Conservation (phyloP, 2,329 filamentous ascomycete genomes). For the Pestalotiopsis sp. region DNA sequence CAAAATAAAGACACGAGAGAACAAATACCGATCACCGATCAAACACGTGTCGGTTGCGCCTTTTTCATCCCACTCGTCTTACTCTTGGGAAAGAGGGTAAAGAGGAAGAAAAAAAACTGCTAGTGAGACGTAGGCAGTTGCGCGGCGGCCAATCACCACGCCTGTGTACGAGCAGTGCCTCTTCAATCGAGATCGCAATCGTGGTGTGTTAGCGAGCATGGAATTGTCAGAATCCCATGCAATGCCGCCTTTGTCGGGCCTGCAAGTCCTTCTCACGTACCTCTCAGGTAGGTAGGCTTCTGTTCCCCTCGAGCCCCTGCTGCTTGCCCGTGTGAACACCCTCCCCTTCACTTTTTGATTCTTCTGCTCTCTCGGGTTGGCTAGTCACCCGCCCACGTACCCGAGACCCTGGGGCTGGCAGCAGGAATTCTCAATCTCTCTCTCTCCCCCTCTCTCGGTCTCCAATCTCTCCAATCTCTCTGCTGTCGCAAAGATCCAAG, state of each 20-base stretch:
- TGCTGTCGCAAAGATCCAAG: neutral
- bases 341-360: neutral
- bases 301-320: neutral
- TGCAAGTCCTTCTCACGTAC: constrained; percentile 26
- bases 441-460: neutral
- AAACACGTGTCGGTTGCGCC: neutral
- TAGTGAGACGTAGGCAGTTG: constrained; percentile 6
- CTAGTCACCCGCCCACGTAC: neutral
- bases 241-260: constrained; percentile 18
- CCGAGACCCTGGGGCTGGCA: neutral
- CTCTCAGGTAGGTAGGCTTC: neutral
- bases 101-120: neutral
- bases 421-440: neutral
- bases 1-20: neutral
- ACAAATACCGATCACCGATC: neutral
- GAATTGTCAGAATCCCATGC: constrained; percentile 34
- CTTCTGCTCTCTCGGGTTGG: neutral
- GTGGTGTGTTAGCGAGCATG: constrained; percentile 22
- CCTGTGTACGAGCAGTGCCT: neutral
- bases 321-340: neutral
- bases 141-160: neutral
- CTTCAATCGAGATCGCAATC: constrained; percentile 27
- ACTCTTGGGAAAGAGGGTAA: neutral
- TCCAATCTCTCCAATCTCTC: neutral
- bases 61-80: neutral